Evolutionary conservation across 2,329 filamentous ascomycete species (phyloP).

Genomic region (Fusarium xyrophilum): DNA sequence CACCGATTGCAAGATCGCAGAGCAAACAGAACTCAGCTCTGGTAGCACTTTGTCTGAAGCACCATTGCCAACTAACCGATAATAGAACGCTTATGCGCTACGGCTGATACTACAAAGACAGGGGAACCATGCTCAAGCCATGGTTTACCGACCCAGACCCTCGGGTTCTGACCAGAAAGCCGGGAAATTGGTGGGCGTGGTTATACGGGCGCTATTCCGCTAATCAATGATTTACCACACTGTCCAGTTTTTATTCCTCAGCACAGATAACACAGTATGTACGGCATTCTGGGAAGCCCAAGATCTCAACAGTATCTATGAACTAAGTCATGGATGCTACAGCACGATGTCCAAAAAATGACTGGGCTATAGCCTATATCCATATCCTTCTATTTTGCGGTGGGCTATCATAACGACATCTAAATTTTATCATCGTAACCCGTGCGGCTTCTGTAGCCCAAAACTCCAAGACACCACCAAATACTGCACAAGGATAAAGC

Average conservation of each 20-base stretch:
- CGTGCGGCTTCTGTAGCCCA: slow-evolving; percentile 9
- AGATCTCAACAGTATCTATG: not conserved
- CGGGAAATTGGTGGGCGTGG: slow-evolving; percentile 41
- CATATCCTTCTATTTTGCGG: slow-evolving; percentile 5
- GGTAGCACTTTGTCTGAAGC: not conserved
- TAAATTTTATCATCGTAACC: slow-evolving; percentile 25
- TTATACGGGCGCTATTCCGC: not conserved
- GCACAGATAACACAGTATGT: not conserved
- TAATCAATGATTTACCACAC: not conserved
- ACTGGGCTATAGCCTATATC: not conserved
- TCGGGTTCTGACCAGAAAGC: slow-evolving; percentile 46
- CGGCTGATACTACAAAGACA: slow-evolving; percentile 36
- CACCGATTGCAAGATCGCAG: not conserved
- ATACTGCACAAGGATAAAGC: slow-evolving; percentile 4
- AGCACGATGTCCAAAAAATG: not conserved
- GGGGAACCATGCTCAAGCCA: slow-evolving; percentile 44
- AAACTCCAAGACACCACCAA: slow-evolving; percentile 4
- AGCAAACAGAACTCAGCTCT: not conserved
- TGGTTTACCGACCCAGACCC: slow-evolving; percentile 47
- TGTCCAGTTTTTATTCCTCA: not conserved
- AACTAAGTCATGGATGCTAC: not conserved
- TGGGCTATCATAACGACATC: slow-evolving; percentile 14
- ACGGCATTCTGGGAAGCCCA: not conserved
- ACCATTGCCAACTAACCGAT: not conserved
- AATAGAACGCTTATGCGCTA: slow-evolving; percentile 9